Base-by-base conservation (phyloP, 306 rosid genomes). In the Acacia melanoxylon region DNA sequence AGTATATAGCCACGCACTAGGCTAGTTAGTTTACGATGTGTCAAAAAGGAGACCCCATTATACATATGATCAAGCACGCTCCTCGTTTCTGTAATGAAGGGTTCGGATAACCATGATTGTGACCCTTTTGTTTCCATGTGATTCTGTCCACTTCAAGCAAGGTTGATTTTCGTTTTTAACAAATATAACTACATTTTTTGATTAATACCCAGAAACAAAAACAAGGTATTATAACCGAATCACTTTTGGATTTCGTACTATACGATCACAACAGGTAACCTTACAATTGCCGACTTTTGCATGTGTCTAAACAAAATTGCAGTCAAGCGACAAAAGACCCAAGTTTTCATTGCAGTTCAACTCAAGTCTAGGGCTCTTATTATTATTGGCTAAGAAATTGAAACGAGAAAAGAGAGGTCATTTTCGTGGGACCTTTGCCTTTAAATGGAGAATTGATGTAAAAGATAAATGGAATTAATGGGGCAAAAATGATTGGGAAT, bases 381-480 rank as follows among this genome's bases (percentile, higher is more conserved):
- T 10, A 61, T 63, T 17, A 15, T 27, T 48, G 56, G 54, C 44
- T 63, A n/a, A 8, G 16, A 12, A 52, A 44, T 44, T 71, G 25
- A 51, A 29, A 52, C 31, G 4, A 11, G 6, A 68, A 5, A 54
- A 74, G 52, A 62, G 35, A 13, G 63, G 78, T 80, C 63, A 54
- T 35, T 74, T 54, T 74, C 77, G 67, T 35, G 83, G 76, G 80
- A 12, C 75, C 76, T 82, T 40, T 76, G 59, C 52, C 61, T 75
- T 75, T 75, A 16, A 54, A 65, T 66, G 68, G 76, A 17, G 62
- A 75, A 82, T 67, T 16, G 9, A 51, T 51, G 75, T 40, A 37
- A 41, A 27, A 68, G 62, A 67, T 81, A 8, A 61, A 19, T 25
- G 24, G 69, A 29, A 49, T 66, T 27, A 48, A 66, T 75, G 69